Percentiles rank a stretch among this genome's conserved stretches.
These are phyloP conservation scores for Fusarium musae DNA, from an alignment of 2,329 filamentous ascomycete genomes.

Conservation along the genomic window DNA sequence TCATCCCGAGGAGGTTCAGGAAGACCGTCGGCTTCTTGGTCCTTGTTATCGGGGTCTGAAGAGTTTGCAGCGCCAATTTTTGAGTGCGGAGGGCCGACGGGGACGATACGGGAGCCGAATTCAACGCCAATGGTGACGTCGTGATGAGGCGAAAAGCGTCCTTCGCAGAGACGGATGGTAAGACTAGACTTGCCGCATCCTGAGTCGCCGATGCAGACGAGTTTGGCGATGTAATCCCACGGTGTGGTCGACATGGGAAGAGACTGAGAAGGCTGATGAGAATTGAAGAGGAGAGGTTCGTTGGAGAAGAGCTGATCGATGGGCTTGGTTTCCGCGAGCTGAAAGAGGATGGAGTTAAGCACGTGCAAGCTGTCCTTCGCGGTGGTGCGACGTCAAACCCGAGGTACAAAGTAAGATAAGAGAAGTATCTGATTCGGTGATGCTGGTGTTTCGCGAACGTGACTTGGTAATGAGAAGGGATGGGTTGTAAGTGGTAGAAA, in stretches of 20 bases:
- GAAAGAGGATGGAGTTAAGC: slow-evolving; percentile 14
- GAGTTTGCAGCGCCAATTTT: slow-evolving; percentile 53
- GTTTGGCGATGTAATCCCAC: slow-evolving; percentile 99
- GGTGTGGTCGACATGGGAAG: slow-evolving; percentile 70
- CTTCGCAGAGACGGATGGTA: slow-evolving; percentile 95
- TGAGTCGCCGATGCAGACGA: slow-evolving; percentile 96
- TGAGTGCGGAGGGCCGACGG: slow-evolving; percentile 83
- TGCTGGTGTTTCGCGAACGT: slow-evolving; percentile 8
- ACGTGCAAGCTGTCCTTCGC: slow-evolving; percentile 37
- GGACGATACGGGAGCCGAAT: slow-evolving; percentile 92
- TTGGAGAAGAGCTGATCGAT: slow-evolving; percentile 4
- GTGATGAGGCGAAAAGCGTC: slow-evolving; percentile 92
- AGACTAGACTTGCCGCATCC: slow-evolving; percentile 95
- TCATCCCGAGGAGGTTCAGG: slow-evolving; percentile 63
- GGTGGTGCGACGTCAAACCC: slow-evolving; percentile 15
- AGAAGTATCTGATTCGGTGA: background rate
- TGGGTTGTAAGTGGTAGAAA: slow-evolving; percentile 21
- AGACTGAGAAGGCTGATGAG: slow-evolving; percentile 6
- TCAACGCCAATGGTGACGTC: slow-evolving; percentile 98
- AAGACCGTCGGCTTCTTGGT: slow-evolving; percentile 53
- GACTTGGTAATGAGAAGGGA: slow-evolving; percentile 1
- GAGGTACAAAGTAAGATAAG: slow-evolving; percentile 9
- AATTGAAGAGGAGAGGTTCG: slow-evolving; percentile 10
- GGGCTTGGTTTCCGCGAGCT: background rate
- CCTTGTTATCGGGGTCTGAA: slow-evolving; percentile 24